phyloP scores from a whole-genome alignment of 805 yeast species.

The Candida ficus region DNA sequence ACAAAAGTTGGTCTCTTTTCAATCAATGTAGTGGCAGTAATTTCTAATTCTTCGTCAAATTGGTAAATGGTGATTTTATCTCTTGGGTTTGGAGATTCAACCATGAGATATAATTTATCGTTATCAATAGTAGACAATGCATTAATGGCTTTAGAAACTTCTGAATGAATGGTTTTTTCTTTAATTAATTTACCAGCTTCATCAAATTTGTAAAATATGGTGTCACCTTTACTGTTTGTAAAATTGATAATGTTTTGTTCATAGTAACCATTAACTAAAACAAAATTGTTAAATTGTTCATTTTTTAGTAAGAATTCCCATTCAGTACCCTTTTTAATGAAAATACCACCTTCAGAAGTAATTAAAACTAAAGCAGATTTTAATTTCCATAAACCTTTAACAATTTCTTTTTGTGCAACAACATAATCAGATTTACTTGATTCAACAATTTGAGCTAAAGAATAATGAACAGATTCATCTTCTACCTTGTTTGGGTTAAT shows the following conservation, averaged over 20 bases:
- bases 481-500: constrained; percentile 31
- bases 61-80: constrained; percentile 44
- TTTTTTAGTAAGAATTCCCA: constrained; percentile 28
- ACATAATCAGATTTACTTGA: constrained; percentile 19
- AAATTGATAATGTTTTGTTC: constrained; percentile 30
- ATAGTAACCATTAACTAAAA: constrained; percentile 38
- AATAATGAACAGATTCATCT: constrained; percentile 25
- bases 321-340: constrained; percentile 21
- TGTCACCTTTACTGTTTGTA: constrained; percentile 36
- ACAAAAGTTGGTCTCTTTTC: constrained; percentile 47
- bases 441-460: constrained; percentile 30
- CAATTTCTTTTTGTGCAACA: constrained; percentile 44
- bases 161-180: constrained; percentile 21
- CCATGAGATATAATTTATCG: constrained; percentile 33
- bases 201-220: constrained; percentile 39
- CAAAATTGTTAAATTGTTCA: constrained; percentile 32
- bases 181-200: constrained; percentile 28
- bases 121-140: constrained; percentile 31
- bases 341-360: constrained; percentile 56
- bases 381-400: constrained; percentile 56
- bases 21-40: constrained; percentile 18
- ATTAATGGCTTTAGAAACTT: constrained; percentile 45
- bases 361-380: constrained; percentile 41
- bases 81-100: constrained; percentile 66
- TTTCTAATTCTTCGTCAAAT: constrained; percentile 28